phyloP scores from a whole-genome alignment of 2,329 filamentous ascomycete species.

The Ophiostoma sp. region DNA sequence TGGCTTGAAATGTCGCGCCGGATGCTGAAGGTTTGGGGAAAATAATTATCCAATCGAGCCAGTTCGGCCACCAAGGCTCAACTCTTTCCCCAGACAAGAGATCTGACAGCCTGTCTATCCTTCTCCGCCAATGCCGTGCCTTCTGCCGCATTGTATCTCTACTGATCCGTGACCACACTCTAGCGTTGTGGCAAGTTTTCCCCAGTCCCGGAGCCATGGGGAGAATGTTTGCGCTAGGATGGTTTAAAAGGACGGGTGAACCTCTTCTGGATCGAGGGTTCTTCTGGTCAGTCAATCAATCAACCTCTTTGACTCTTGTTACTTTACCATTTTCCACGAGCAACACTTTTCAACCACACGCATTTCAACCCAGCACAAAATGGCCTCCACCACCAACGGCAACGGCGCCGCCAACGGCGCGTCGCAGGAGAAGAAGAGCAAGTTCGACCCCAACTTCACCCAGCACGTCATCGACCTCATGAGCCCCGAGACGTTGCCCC shows the following conservation, averaged over 20 bases:
- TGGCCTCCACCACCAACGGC: not conserved
- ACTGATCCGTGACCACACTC: no score
- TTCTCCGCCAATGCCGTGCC: not conserved
- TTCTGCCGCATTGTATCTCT: not conserved
- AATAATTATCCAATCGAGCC: not conserved
- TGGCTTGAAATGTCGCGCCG: not conserved
- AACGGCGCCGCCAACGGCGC: not conserved
- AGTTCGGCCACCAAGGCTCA: not conserved
- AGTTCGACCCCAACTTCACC: constrained; percentile 77
- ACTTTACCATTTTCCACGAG: not conserved
- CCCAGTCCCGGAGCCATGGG: not conserved
- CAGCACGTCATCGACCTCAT: constrained; percentile 71
- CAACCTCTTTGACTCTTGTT: not conserved
- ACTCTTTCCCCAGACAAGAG: not conserved
- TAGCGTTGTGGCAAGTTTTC: not conserved
- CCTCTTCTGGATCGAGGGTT: not conserved
- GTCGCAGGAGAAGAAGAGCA: not conserved
- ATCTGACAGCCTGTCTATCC: not conserved
- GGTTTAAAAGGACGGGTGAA: not conserved
- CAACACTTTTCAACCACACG: not conserved
- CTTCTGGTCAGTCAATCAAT: not conserved
- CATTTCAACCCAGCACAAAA: not conserved
- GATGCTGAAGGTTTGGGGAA: not conserved
- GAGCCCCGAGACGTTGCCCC: constrained; percentile 68
- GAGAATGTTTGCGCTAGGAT: not conserved